Evolutionary conservation across 306 rosid genomes (phyloP).

Genomic region (Dryas drummondii): DNA sequence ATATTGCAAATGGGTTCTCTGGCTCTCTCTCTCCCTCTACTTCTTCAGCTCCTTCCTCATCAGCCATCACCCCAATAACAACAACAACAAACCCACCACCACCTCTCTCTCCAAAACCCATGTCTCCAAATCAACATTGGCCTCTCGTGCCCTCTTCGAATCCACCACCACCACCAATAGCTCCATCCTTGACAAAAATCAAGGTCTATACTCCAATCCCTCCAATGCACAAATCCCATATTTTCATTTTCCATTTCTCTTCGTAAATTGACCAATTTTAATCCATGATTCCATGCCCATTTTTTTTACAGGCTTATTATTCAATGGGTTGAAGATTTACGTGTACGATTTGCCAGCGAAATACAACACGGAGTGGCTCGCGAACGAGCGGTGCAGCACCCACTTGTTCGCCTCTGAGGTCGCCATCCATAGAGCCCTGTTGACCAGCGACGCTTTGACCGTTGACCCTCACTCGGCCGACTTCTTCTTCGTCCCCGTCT

Average conservation of each 20-base stretch:
- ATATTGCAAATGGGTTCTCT: slow-evolving; percentile 79
- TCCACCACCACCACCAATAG: slow-evolving; percentile 24
- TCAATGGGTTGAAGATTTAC: slow-evolving; percentile 57
- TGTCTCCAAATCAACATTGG: slow-evolving; percentile 31
- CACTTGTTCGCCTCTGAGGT: slow-evolving; percentile 88
- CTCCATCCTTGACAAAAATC: slow-evolving; percentile 17
- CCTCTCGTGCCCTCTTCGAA: slow-evolving; percentile 57
- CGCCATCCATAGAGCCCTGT: slow-evolving; percentile 68
- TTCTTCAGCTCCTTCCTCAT: slow-evolving; percentile 75
- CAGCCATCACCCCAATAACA: slow-evolving; percentile 31
- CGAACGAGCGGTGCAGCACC: slow-evolving; percentile 53
- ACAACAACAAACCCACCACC: slow-evolving; percentile 13
- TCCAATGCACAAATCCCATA: neutral
- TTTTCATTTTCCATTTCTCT: neutral
- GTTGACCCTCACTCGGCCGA: slow-evolving; percentile 71
- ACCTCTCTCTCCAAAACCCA: slow-evolving; percentile 33
- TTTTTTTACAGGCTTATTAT: slow-evolving; percentile 11
- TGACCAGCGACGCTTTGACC: slow-evolving; percentile 58
- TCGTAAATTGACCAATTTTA: neutral
- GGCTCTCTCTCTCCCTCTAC: slow-evolving; percentile 73
- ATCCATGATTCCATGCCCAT: too few relatives aligned
- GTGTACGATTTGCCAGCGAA: slow-evolving; percentile 70
- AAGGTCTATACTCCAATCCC: slow-evolving; percentile 25
- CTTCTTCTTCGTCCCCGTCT: slow-evolving; percentile 88
- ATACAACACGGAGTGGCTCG: slow-evolving; percentile 67